Conservation (phyloP, 2,329 filamentous ascomycete genomes). For the Colletotrichum shisoi region DNA sequence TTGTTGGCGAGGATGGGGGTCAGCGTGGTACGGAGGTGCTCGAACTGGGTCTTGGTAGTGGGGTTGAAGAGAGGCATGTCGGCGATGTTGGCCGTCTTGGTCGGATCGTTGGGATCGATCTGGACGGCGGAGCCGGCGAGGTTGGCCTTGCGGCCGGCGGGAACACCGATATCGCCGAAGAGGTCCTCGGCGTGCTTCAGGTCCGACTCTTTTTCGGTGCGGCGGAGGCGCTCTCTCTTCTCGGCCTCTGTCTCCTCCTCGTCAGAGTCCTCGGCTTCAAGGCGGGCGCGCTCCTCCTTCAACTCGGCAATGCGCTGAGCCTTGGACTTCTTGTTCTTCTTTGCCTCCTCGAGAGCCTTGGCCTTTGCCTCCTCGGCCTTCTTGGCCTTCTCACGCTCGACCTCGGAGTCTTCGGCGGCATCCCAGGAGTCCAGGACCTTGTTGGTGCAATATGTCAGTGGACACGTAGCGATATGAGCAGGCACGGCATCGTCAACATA, state of each 20-base stretch:
- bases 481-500: constrained; percentile 53
- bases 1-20: constrained; percentile 77
- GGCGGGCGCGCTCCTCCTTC: constrained; percentile 66
- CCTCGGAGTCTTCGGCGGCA: constrained; percentile 94
- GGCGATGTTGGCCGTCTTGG: constrained; percentile 80
- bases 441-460: constrained; percentile 26
- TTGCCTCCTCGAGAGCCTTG: constrained; percentile 86
- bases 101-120: constrained; percentile 76
- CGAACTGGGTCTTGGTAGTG: constrained; percentile 84
- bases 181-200: constrained; percentile 90
- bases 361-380: constrained; percentile 86
- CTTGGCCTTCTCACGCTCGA: constrained; percentile 91
- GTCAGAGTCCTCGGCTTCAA: constrained; percentile 50
- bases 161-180: constrained; percentile 78
- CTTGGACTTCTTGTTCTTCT: constrained; percentile 90
- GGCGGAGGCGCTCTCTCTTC: constrained; percentile 75
- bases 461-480: constrained; percentile 11
- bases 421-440: constrained; percentile 97
- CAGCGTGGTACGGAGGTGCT: constrained; percentile 78
- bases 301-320: constrained; percentile 84
- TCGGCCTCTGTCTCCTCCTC: constrained; percentile 78
- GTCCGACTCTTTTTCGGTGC: constrained; percentile 86
- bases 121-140: constrained; percentile 71
- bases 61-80: constrained; percentile 88
- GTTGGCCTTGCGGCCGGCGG: constrained; percentile 71